Conservation (phyloP, 2,329 filamentous ascomycete genomes). For the Phoma herbarum region DNA sequence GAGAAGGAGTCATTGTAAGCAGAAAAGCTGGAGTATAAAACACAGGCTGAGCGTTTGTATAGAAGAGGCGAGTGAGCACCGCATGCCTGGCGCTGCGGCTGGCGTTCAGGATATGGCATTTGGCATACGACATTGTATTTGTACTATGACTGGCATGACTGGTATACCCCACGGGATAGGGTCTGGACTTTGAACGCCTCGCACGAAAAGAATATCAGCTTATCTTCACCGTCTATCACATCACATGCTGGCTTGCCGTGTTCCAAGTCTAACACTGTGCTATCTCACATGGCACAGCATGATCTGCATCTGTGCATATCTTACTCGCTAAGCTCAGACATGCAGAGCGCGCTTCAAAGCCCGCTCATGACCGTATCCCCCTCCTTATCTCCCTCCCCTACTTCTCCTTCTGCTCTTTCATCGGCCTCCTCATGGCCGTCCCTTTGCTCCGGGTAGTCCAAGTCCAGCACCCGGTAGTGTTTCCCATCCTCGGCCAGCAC, state of each 20-base stretch:
- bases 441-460: slow-evolving; percentile 55
- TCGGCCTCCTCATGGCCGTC: slow-evolving; percentile 23
- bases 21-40: neutral
- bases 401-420: slow-evolving; percentile 17
- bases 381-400: slow-evolving; percentile 22
- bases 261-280: too few species aligned
- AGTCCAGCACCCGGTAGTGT: slow-evolving; percentile 65
- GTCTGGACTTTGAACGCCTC: neutral
- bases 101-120: slow-evolving; percentile 13
- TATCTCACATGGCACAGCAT: too few species aligned
- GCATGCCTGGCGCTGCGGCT: slow-evolving; percentile 18
- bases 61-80: neutral
- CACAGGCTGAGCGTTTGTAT: slow-evolving; percentile 5
- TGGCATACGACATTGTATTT: slow-evolving; percentile 15
- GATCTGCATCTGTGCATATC: too few species aligned
- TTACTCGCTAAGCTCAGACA: too few species aligned
- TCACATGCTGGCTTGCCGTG: too few species aligned
- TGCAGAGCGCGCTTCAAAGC: slow-evolving; percentile 25
- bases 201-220: neutral
- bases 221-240: too few species aligned
- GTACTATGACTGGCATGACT: slow-evolving; percentile 4
- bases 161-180: slow-evolving; percentile 16
- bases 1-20: neutral
- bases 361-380: slow-evolving; percentile 23
- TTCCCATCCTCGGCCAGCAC: slow-evolving; percentile 63